These are phyloP conservation scores for Lycium ferocissimum DNA, from an alignment of 257 asterid genomes.

Conservation along the genomic window DNA sequence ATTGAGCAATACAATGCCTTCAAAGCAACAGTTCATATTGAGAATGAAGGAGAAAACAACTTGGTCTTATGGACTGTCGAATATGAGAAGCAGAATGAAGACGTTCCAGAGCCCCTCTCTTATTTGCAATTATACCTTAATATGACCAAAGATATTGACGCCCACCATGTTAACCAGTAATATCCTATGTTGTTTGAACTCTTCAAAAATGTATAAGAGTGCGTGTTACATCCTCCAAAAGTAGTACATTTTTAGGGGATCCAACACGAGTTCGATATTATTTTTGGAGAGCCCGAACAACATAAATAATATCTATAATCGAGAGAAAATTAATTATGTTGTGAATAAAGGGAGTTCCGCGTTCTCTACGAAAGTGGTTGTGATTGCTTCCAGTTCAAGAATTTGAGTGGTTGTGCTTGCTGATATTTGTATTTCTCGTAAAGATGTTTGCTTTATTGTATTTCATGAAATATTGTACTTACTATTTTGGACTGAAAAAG, in stretches of 20 bases:
- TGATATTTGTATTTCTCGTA: not conserved
- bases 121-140: not conserved
- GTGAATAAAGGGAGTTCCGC: not conserved
- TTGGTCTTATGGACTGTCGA: slow-evolving; percentile 38
- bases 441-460: not conserved
- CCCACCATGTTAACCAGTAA: not conserved
- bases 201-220: not conserved
- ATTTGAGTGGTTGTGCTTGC: not conserved
- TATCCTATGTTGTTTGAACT: not conserved
- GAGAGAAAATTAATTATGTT: not conserved
- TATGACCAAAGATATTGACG: not conserved
- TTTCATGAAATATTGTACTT: not conserved
- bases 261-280: not conserved
- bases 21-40: slow-evolving; percentile 30
- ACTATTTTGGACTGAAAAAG: no score
- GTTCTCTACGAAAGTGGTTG: not conserved
- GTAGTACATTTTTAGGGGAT: not conserved
- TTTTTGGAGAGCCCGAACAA: not conserved
- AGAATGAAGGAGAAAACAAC: not conserved
- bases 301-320: not conserved
- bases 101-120: slow-evolving; percentile 25
- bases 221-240: not conserved
- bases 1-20: slow-evolving; percentile 36
- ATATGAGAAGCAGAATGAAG: slow-evolving; percentile 21
- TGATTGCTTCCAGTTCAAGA: not conserved